These are phyloP conservation scores for Terfezia boudieri DNA, from an alignment of 495 filamentous ascomycete genomes.

Conservation along the genomic window DNA sequence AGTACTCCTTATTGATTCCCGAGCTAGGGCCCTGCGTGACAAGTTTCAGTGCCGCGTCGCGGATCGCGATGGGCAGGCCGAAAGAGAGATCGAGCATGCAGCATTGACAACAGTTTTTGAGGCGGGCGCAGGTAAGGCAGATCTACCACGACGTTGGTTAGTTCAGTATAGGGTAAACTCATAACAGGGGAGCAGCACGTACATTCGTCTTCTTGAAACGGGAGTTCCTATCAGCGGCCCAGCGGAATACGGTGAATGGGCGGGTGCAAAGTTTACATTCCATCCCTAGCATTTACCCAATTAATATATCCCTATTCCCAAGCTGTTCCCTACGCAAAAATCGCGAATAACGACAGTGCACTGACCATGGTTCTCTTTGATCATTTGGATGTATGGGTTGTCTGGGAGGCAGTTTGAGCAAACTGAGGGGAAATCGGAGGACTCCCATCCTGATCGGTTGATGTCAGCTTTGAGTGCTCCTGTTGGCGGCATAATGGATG, in stretches of 20 bases:
- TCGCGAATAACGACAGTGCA: constrained; percentile 4
- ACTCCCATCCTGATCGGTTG: constrained; percentile 89
- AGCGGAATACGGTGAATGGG: constrained; percentile 86
- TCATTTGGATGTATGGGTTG: constrained; percentile 95
- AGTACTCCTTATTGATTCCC: constrained; percentile 87
- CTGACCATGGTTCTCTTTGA: constrained; percentile 82
- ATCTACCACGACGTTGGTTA: constrained; percentile 21
- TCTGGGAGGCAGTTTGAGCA: constrained; percentile 67
- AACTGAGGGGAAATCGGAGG: constrained; percentile 55
- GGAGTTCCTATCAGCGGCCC: constrained; percentile 61
- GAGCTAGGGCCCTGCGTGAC: constrained; percentile 78
- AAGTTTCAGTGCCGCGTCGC: constrained; percentile 96
- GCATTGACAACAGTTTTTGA: constrained; percentile 86
- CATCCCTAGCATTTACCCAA: neutral
- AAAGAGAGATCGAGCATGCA: constrained; percentile 97
- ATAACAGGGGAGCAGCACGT: neutral
- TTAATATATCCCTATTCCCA: neutral
- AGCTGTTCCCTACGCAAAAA: neutral
- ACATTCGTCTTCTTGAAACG: constrained; percentile 45
- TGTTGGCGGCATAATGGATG: constrained; percentile 29
- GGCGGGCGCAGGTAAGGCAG: constrained; percentile 52
- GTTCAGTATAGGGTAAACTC: neutral
- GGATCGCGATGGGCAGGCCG: constrained; percentile 74
- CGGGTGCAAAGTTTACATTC: constrained; percentile 75
- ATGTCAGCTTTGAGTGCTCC: constrained; percentile 78